Base-by-base conservation (phyloP, 257 asterid genomes). In the Solanum medicagineum region DNA sequence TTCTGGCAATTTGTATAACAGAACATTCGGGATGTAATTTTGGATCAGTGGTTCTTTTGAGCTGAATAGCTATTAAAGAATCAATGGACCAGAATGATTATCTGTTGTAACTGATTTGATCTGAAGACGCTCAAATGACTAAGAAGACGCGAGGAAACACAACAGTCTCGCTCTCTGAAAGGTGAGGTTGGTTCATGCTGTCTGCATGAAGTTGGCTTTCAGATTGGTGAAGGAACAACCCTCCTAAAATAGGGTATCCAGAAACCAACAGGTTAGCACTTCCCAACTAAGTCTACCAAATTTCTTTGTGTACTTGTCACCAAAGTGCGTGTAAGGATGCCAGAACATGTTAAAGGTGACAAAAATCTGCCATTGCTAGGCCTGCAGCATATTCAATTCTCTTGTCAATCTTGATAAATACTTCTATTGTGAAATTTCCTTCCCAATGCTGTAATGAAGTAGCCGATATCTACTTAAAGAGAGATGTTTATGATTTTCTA, bases 1-100 rank as follows among this genome's bases (percentile, higher is more conserved):
- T 89, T 95, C 97, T 68, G 95, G 95, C 84, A 91, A 90, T 87
- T 55, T 93, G 86, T 93, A 93, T 89, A 91, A 93, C 20, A 90
- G 97, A 69, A 85, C 94, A 15, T 93, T 90, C 88, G 97, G 98
- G 85, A 91, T 96, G 84, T 96, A 90, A 91, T 84, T 82, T 71
- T 68, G 63, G 57, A 69, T 84, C 45, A 47, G 83, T 60, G 81
- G 70, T 85, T 83, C 68, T 19, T 84, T 55, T 81, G 87, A 74
- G 84, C 49, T 56, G 81, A 45, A 22, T 63, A 75, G 73, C 55
- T 56, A 26, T 70, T 56, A 86, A 84, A 36, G 90, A 87, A 85
- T 63, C 19, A 75, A 70, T 74, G 81, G 15, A 75, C 4, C 82
- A 80, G 90, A 85, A 69, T 47, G 90, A 85, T 81, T 55, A 49